These are phyloP conservation scores for Phylloporus gajari DNA, from an alignment of 1,284 basidiomycete genomes.

Conservation along the genomic window DNA sequence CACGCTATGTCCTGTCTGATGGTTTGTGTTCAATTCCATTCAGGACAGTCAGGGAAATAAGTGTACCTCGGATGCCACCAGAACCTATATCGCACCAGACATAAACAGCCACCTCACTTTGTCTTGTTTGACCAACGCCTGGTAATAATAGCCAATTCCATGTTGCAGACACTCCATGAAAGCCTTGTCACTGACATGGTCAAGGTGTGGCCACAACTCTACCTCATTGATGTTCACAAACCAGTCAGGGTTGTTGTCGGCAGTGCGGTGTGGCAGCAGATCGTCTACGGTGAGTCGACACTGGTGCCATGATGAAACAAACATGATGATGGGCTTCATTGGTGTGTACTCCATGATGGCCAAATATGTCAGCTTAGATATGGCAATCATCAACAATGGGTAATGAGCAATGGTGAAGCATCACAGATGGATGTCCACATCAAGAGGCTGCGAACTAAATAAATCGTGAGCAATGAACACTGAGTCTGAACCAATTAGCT, in stretches of 20 bases:
- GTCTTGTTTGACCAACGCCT: conserved; percentile 91
- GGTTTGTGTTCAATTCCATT: not conserved
- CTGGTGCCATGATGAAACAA: conserved; percentile 94
- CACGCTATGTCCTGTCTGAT: conserved; percentile 86
- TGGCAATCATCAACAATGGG: conserved; percentile 97
- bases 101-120: conserved; percentile 93
- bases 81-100: conserved; percentile 93
- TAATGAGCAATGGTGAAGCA: conserved; percentile 97
- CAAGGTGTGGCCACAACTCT: conserved; percentile 89
- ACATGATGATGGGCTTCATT: conserved; percentile 89
- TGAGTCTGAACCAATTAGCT: conserved; percentile 24
- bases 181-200: conserved; percentile 84
- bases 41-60: not conserved
- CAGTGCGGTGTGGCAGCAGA: conserved; percentile 88
- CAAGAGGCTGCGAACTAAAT: conserved; percentile 86
- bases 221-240: conserved; percentile 92
- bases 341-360: conserved; percentile 91
- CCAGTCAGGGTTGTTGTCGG: conserved; percentile 85
- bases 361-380: conserved; percentile 98
- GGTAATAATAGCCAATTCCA: conserved; percentile 96
- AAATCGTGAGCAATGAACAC: conserved; percentile 17
- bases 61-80: conserved; percentile 90
- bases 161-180: conserved; percentile 87
- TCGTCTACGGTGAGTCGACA: conserved; percentile 94
- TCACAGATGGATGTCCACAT: conserved; percentile 97